phyloP scores from a whole-genome alignment of 2,329 filamentous ascomycete species.

The Sporothrix brasiliensis region DNA sequence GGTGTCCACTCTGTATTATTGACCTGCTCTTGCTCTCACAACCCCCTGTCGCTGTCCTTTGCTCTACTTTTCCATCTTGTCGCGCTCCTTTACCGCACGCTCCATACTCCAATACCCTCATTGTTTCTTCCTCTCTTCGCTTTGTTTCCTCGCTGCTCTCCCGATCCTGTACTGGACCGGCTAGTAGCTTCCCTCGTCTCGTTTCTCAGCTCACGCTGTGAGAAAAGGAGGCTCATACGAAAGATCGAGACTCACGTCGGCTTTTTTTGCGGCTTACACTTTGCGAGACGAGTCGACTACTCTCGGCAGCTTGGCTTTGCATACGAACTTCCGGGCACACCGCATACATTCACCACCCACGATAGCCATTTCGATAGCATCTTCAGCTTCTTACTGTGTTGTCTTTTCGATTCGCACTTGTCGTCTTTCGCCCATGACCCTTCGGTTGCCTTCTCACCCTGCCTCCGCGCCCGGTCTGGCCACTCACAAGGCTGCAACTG shows the following conservation, averaged over 20 bases:
- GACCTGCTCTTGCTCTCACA: neutral
- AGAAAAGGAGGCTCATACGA: conserved; percentile 12
- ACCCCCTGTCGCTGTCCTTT: conserved; percentile 8
- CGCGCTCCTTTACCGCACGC: neutral
- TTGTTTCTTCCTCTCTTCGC: conserved; percentile 2
- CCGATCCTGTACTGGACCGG: conserved; percentile 21
- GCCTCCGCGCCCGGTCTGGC: conserved; percentile 9
- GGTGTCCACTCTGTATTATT: conserved; percentile 20
- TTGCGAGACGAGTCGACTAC: conserved; percentile 12
- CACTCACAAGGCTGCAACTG: conserved; percentile 4
- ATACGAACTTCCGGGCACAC: neutral
- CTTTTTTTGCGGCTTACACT: neutral
- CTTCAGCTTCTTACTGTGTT: neutral
- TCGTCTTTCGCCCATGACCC: conserved; percentile 21
- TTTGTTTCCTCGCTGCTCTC: conserved; percentile 22
- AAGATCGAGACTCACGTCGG: neutral
- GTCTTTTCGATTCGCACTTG: neutral
- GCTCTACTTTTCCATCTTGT: neutral
- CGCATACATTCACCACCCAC: neutral
- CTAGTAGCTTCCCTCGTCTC: neutral
- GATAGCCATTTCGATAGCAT: neutral
- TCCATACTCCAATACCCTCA: neutral
- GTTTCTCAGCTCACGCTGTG: conserved; percentile 1
- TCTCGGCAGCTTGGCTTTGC: neutral
- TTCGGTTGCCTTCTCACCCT: neutral